Evolutionary conservation across 768 basidiomycete genomes (phyloP), one percentile per base, ranked within the genome.

Genomic region (Boletus rubropictus): DNA sequence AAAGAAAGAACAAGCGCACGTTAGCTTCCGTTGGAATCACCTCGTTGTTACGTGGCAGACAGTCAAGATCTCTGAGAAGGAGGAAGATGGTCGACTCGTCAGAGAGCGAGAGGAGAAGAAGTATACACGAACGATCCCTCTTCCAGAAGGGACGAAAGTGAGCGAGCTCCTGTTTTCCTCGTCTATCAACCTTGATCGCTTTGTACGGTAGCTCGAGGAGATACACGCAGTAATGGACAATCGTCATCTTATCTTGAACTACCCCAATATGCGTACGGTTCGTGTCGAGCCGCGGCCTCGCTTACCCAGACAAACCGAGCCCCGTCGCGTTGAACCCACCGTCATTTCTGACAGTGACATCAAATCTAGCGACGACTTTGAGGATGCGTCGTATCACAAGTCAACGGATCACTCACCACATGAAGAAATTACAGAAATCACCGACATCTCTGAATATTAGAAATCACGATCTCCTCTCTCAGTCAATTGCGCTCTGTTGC

Each of bases 71-170:
- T 69, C 71, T 11, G 85, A 87, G 61, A 76, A 73, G 67, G 74
- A 78, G 52, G 83, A 87, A 50, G 73, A 74, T 18, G 81, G 76
- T 18, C 70, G 75, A 11, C 59, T 80, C n/a, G 70, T 84, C 25
- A 72, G 82, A 47, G 85, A 88, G 54, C 69, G 79, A 44, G 70
- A 78, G 43, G 78, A 84, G 62, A 79, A 74, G 58, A 77, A 77
- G 54, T 79, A 78, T 55, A 79, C 80, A 51, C 75, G 86, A 50
- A 82, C 80, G 21, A 73, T 86, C 32, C 84, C 86, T 9, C 65
- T 89, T 14, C 83, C 86, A 11, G 82, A 86, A 49, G 86, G 82
- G 37, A 86, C 86, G 18, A 80, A 74, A 62, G 84, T 83, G 55
- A 63, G 77, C 59, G 10, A 31, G 9, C 28, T 43, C 37, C 25